Evolutionary conservation across 306 rosid species (phyloP).

Genomic region (Lagenaria siceraria): DNA sequence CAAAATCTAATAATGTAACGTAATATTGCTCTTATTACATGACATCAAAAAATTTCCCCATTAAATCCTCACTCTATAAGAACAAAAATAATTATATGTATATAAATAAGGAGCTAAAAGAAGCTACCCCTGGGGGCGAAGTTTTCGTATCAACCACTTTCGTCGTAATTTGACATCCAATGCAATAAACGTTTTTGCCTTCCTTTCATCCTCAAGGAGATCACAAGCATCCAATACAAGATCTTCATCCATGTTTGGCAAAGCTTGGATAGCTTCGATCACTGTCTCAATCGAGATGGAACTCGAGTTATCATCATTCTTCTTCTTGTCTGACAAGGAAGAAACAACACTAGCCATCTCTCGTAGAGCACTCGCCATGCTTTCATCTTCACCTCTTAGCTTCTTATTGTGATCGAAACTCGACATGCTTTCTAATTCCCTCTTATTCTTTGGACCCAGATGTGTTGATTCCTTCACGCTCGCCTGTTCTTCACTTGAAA

Average conservation of each 20-base stretch:
- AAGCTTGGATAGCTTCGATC: conserved; percentile 59
- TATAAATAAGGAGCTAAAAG: background rate
- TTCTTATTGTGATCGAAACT: conserved; percentile 27
- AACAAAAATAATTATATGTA: background rate
- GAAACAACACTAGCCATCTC: conserved; percentile 56
- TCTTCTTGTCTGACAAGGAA: conserved; percentile 32
- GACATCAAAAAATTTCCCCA: background rate
- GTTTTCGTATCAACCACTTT: conserved; percentile 69
- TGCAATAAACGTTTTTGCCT: conserved; percentile 64
- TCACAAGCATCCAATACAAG: conserved; percentile 73
- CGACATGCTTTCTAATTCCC: conserved; percentile 23
- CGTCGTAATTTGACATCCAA: conserved; percentile 45
- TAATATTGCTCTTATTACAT: background rate
- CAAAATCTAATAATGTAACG: background rate
- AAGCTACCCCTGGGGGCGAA: conserved; percentile 27
- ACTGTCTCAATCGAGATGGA: conserved; percentile 41
- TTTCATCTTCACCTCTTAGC: conserved; percentile 26
- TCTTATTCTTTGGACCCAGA: conserved; percentile 31
- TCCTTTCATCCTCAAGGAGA: conserved; percentile 60
- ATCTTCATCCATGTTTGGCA: conserved; percentile 73
- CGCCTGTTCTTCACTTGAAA: conserved; percentile 25
- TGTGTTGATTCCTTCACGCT: conserved; percentile 20
- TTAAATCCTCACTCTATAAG: background rate
- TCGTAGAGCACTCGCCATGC: conserved; percentile 42
- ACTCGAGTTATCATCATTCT: conserved; percentile 22